Percentiles rank a stretch among this genome's conserved stretches.
These are phyloP conservation scores for Rhizopogon vinicolor DNA, from an alignment of 768 basidiomycete genomes.

Conservation along the genomic window DNA sequence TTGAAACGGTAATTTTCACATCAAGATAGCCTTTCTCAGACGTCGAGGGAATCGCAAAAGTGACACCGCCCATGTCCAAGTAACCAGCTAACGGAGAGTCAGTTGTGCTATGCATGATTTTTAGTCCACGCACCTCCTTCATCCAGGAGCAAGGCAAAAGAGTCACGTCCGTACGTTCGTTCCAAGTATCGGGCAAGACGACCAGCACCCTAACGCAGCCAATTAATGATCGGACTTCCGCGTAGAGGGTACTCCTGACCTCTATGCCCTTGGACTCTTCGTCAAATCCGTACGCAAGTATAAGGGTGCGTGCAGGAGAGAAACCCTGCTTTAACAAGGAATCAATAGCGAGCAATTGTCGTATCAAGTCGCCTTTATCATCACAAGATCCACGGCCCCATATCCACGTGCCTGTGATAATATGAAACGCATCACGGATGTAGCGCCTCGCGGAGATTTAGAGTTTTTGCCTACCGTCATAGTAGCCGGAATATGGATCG, in stretches of 20 bases:
- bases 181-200: constrained; percentile 43
- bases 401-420: constrained; percentile 44
- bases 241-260: constrained; percentile 19
- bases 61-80: constrained; percentile 2
- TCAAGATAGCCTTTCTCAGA: constrained; percentile 70
- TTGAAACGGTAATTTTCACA: constrained; percentile 53
- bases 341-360: constrained; percentile 45
- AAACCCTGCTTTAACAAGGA: constrained; percentile 40
- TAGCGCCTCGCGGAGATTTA: not conserved
- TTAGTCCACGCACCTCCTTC: constrained; percentile 59
- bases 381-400: constrained; percentile 78
- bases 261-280: constrained; percentile 49
- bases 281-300: constrained; percentile 45
- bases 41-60: constrained; percentile 55
- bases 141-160: constrained; percentile 75
- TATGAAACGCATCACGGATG: not conserved
- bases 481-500: constrained; percentile 56
- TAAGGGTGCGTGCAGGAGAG: constrained; percentile 37
- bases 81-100: not conserved
- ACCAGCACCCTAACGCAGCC: constrained; percentile 42
- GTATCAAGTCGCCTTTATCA: constrained; percentile 65
- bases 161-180: constrained; percentile 57
- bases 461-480: constrained; percentile 35
- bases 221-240: not conserved
- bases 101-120: not conserved